Evolutionary conservation across 495 filamentous ascomycete genomes (phyloP).

Genomic region (Sordaria brevicollis): DNA sequence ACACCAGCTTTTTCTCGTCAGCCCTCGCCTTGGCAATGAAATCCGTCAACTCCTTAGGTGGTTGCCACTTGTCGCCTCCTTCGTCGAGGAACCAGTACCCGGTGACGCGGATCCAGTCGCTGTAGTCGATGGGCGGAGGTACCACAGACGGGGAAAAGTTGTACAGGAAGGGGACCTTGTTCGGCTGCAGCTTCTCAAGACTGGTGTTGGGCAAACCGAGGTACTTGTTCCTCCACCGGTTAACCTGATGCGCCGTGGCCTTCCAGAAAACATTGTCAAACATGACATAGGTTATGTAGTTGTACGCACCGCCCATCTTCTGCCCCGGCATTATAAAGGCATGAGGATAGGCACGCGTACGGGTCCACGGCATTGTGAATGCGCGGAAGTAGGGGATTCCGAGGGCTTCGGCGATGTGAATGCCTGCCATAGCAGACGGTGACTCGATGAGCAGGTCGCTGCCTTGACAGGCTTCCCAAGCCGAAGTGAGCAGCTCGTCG

Average conservation of each 20-base stretch:
- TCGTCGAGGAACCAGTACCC: constrained; percentile 98
- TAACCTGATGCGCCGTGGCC: constrained; percentile 81
- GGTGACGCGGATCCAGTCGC: constrained; percentile 93
- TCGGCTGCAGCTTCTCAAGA: constrained; percentile 84
- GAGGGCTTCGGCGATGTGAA: constrained; percentile 96
- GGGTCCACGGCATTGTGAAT: constrained; percentile 98
- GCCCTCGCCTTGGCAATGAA: constrained; percentile 73
- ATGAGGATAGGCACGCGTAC: constrained; percentile 91
- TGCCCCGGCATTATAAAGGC: constrained; percentile 91
- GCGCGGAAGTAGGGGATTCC: constrained; percentile 93
- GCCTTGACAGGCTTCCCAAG: constrained; percentile 76
- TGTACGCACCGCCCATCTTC: constrained; percentile 91
- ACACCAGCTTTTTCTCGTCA: constrained; percentile 87
- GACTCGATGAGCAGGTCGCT: constrained; percentile 89
- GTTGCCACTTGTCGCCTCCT: constrained; percentile 55
- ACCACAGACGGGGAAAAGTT: constrained; percentile 94
- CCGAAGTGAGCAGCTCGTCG: constrained; percentile 74
- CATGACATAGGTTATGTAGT: constrained; percentile 91
- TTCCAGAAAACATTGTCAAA: constrained; percentile 98
- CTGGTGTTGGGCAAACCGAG: constrained; percentile 70
- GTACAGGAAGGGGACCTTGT: constrained; percentile 95
- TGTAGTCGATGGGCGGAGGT: constrained; percentile 85
- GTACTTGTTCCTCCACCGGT: constrained; percentile 78
- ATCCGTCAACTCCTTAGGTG: constrained; percentile 58
- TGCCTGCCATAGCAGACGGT: constrained; percentile 95